A percentile compares a stretch with the other conserved stretches of the same genome.
Evolutionary conservation across 2,329 filamentous ascomycete species (phyloP).

Genomic region (Colletotrichum melonis): DNA sequence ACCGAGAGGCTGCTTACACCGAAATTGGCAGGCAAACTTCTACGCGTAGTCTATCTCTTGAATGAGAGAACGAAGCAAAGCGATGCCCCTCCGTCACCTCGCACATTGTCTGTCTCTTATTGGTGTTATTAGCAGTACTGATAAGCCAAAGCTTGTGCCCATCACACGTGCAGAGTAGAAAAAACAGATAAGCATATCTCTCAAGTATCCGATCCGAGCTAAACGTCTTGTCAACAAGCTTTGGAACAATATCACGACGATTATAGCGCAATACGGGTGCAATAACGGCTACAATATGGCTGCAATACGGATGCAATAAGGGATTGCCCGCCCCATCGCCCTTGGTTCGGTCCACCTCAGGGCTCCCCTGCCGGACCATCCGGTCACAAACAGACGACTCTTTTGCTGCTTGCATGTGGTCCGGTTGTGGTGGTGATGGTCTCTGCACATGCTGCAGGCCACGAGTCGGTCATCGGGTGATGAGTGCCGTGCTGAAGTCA

Average conservation of each 20-base stretch:
- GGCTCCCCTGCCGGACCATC: neutral
- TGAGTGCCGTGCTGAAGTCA: neutral
- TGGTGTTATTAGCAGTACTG: neutral
- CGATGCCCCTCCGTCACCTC: neutral
- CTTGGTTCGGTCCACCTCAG: neutral
- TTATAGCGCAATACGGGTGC: constrained; percentile 7
- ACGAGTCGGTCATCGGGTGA: constrained; percentile 16
- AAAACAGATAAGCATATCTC: constrained; percentile 6
- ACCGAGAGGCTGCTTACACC: neutral
- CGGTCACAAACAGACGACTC: neutral
- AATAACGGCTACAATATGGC: neutral
- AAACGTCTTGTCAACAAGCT: constrained; percentile 3
- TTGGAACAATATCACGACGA: neutral
- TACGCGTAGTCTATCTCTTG: neutral
- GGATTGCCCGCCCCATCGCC: neutral
- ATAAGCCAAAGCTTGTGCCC: neutral
- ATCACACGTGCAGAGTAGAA: neutral
- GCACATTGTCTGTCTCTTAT: neutral
- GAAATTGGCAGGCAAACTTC: constrained; percentile 1
- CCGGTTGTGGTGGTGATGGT: neutral
- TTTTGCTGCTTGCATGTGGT: neutral
- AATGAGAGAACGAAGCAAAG: neutral
- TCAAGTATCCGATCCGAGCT: constrained; percentile 5
- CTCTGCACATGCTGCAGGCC: constrained; percentile 9
- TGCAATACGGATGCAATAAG: constrained; percentile 7